phyloP scores from a whole-genome alignment of 495 filamentous ascomycete genomes.

The Neurospora sp. region DNA sequence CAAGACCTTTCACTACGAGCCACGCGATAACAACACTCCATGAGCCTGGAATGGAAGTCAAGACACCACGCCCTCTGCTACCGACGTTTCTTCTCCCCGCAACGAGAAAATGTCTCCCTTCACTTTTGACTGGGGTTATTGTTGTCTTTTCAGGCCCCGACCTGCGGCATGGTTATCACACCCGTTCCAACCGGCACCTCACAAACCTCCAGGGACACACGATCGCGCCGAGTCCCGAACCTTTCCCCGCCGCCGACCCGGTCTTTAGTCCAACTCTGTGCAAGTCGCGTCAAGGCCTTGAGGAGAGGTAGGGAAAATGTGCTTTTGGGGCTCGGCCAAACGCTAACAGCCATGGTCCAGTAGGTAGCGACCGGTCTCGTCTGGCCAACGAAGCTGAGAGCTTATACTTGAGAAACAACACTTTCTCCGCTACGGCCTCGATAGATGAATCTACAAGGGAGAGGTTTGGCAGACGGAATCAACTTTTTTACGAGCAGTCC shows the following conservation, averaged over 20 bases:
- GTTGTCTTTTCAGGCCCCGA: neutral
- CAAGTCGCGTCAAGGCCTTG: neutral
- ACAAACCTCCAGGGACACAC: neutral
- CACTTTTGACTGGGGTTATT: neutral
- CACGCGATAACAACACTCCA: no score
- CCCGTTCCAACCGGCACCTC: neutral
- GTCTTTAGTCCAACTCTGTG: neutral
- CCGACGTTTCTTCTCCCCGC: neutral
- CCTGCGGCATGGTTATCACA: neutral
- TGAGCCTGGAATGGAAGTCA: neutral
- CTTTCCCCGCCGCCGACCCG: neutral
- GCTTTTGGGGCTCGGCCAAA: neutral
- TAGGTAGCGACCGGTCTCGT: neutral
- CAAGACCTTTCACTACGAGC: neutral
- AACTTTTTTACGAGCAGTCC: neutral
- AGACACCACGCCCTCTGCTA: neutral
- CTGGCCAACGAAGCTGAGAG: no score
- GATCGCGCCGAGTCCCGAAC: neutral
- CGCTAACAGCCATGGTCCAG: neutral
- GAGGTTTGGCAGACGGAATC: neutral
- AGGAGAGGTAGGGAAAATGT: neutral
- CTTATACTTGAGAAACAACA: neutral
- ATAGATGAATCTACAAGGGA: neutral
- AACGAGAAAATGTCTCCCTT: neutral
- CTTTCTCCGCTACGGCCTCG: no score